These are phyloP conservation scores for Salvia rosmarinus DNA, from an alignment of 257 asterid genomes.

Conservation along the genomic window DNA sequence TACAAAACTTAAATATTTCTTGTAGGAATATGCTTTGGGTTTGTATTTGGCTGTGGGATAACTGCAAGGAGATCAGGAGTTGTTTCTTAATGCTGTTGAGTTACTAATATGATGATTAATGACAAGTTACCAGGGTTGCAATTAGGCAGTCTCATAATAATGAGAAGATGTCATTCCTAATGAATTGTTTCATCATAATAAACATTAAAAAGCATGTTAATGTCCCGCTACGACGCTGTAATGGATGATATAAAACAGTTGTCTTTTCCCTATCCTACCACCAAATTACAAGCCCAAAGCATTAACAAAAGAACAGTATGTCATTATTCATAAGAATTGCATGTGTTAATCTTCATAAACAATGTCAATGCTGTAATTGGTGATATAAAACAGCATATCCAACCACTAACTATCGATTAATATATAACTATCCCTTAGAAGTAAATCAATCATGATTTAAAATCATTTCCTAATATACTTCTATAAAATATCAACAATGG, in stretches of 20 bases:
- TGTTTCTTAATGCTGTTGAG: not conserved
- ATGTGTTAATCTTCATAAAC: too few relatives aligned
- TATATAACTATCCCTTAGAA: too few relatives aligned
- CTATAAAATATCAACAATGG: too few relatives aligned
- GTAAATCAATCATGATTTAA: too few relatives aligned
- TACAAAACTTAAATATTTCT: too few relatives aligned
- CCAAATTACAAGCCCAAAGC: not conserved
- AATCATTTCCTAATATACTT: too few relatives aligned
- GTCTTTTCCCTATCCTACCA: not conserved
- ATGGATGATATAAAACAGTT: not conserved
- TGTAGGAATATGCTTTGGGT: not conserved
- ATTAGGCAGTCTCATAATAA: not conserved
- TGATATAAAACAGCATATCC: too few relatives aligned
- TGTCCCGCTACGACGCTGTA: not conserved
- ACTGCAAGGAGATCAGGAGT: too few relatives aligned
- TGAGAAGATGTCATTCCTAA: not conserved
- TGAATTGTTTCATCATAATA: not conserved
- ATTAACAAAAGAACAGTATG: not conserved
- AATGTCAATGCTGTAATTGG: not conserved
- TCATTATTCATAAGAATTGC: not conserved
- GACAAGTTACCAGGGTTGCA: not conserved
- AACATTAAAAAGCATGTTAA: not conserved
- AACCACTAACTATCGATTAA: too few relatives aligned
- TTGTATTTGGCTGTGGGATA: too few relatives aligned
- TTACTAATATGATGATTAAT: too few relatives aligned